These are phyloP conservation scores for bread wheat (Triticum aestivum) DNA, from an alignment of 176 grass and related monocot genomes.

Conservation along the genomic window IWGSC_CS_RefSeq_v2.1 NC_057799.1:68921836-68922335, in stretches of 20 bases:
- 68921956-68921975: background rate
- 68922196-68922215: too few species aligned
- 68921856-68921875: background rate
- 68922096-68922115: background rate
- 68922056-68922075: background rate
- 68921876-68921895: background rate
- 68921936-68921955: too few species aligned
- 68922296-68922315: background rate
- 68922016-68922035: too few species aligned
- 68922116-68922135: background rate
- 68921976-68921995: background rate
- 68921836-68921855: background rate
- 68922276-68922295: background rate
- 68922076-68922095: background rate
- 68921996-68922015: too few species aligned
- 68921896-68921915: background rate
- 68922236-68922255: background rate
- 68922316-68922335: background rate
- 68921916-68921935: background rate
- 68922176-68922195: background rate
- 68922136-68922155: background rate
- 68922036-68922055: background rate
- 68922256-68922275: background rate
- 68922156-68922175: background rate
- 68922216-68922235: background rate